Base-by-base conservation (phyloP, 352 stramenopile genomes). In the Phytophthora capsici region DNA sequence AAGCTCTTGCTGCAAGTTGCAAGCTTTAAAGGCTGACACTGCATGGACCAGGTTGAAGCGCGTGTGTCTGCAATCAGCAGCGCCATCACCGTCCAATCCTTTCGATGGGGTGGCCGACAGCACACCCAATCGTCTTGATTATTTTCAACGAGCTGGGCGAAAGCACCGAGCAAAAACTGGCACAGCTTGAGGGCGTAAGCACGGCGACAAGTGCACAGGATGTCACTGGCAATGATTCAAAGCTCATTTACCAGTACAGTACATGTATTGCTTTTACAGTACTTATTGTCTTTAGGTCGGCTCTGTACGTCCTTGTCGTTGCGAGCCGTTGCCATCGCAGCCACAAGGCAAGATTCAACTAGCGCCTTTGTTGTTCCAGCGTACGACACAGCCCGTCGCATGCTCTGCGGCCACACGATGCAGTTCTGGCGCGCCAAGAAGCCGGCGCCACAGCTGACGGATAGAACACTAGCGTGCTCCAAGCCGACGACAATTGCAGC, bases 401-500 rank as follows among this genome's bases (percentile, higher is more conserved):
- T 8, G 62, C 28, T 30, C 23, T 20, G 41, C 63, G 56, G 62
- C 40, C 26, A 26, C 20, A 71, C 63, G 63, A 67, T 41, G 38
- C 22, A 26, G 25, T 50, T 56, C 45, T 64, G 45, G 43, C 60
- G 46, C 38, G 63, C 36, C 22, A 71, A 50, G 32, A 63, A 71
- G 49, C 63, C 63, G 45, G 57, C 22, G 19, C 22, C 6, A 49
- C 10, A 47, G 37, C 48, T 57, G 52, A 47, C 37, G n/a, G 2
- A 55, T 53, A 5, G 28, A 30, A 32, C 36, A 19, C 47, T 17
- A 30, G 6, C 23, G n/a, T 19, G 32, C 25, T 51, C 28, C 12
- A 48, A 65, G 54, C 6, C 56, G 40, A 61, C 62, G 47, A 70
- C 47, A 61, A 56, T 60, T n/a, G n/a, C n/a, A n/a, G n/a, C n/a